Conservation (phyloP, 2,329 filamentous ascomycete genomes). For the Venturia carpophila region DNA sequence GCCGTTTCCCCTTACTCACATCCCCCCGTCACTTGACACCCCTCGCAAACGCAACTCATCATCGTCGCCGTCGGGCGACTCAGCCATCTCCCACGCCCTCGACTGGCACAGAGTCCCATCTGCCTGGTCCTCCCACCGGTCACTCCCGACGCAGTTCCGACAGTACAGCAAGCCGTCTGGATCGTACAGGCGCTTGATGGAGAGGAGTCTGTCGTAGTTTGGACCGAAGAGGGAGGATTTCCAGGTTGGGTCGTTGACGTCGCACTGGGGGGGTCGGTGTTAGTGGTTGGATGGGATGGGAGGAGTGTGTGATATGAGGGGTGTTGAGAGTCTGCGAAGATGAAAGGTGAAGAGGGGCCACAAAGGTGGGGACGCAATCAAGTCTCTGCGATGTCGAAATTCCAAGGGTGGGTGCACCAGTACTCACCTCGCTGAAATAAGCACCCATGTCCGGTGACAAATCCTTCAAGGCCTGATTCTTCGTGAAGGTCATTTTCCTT, state of each 20-base stretch:
- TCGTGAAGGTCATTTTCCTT: not conserved
- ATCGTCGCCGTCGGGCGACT: not conserved
- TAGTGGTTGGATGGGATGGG: not conserved
- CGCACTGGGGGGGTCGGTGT: not conserved
- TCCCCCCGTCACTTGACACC: not conserved
- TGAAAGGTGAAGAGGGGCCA: no score
- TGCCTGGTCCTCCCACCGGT: conserved; percentile 12
- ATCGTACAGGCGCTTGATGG: conserved; percentile 30
- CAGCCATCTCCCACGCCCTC: not conserved
- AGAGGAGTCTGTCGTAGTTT: conserved; percentile 29
- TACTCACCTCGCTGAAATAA: conserved; percentile 17
- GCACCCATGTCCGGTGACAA: conserved; percentile 12
- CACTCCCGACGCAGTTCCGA: conserved; percentile 17
- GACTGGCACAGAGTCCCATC: conserved; percentile 18
- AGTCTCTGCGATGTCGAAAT: no score
- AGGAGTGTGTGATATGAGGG: no score
- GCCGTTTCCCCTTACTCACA: no score
- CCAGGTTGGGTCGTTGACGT: conserved; percentile 28
- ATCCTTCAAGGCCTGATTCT: conserved; percentile 13
- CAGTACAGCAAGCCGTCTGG: conserved; percentile 29
- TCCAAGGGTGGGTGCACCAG: not conserved
- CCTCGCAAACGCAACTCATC: not conserved
- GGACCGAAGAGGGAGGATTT: conserved; percentile 30
- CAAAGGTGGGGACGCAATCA: no score
- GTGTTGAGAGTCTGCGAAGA: not conserved